Evolutionary conservation across 2,329 filamentous ascomycete species (phyloP).

Genomic region (Microsporum canis): DNA sequence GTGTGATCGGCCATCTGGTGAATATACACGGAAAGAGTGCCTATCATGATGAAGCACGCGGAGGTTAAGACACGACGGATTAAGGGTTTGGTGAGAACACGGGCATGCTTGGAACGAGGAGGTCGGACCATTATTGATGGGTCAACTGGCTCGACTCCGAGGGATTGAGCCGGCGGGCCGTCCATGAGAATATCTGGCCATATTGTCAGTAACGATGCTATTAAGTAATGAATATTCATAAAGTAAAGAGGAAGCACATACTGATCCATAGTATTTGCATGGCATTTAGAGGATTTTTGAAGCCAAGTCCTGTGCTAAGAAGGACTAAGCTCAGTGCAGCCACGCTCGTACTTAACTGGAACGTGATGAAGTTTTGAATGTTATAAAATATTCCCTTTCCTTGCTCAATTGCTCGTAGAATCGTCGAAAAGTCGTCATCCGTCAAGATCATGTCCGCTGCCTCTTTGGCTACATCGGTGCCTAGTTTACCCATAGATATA

Average conservation of each 20-base stretch:
- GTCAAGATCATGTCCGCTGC: constrained; percentile 80
- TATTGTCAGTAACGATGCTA: not conserved
- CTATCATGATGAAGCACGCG: constrained; percentile 78
- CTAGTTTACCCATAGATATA: constrained; percentile 88
- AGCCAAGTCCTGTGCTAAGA: constrained; percentile 81
- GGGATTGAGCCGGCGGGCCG: constrained; percentile 88
- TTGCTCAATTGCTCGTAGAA: constrained; percentile 90
- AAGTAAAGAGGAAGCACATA: constrained; percentile 40
- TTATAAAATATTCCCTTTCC: constrained; percentile 99
- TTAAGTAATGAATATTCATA: not conserved
- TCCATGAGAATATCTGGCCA: constrained; percentile 93
- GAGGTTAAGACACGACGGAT: constrained; percentile 78
- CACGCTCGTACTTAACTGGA: constrained; percentile 93
- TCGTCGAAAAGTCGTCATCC: constrained; percentile 82
- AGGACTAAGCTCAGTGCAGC: constrained; percentile 85
- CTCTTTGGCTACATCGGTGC: constrained; percentile 95
- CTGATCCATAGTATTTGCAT: constrained; percentile 99
- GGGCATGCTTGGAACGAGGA: constrained; percentile 73
- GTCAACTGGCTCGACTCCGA: constrained; percentile 91
- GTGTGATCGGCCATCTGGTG: constrained; percentile 76
- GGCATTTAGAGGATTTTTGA: constrained; percentile 90
- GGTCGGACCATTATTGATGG: constrained; percentile 87
- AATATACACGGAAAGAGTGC: constrained; percentile 83
- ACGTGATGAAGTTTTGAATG: constrained; percentile 97
- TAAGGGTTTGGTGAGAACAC: constrained; percentile 76